Evolutionary conservation across 148 eudicot genomes (phyloP).

Genomic region (Fallopia convolvulus): DNA sequence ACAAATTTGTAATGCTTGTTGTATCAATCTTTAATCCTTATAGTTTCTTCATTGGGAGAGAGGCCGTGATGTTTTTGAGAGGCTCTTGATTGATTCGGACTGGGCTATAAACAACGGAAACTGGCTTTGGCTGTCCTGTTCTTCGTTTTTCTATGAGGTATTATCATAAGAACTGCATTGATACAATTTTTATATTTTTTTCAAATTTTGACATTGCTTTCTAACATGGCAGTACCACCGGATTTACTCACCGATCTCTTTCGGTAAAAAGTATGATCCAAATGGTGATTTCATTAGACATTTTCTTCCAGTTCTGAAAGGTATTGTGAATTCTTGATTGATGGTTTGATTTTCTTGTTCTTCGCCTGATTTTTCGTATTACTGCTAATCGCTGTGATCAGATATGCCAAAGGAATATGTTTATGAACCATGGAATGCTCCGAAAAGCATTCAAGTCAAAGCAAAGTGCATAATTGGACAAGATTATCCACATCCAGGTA

Average conservation of each 20-base stretch:
- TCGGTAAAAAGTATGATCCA: constrained; percentile 88
- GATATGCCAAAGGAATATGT: constrained; percentile 95
- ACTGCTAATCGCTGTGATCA: constrained; percentile 17
- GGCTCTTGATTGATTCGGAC: constrained; percentile 85
- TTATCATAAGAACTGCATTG: background rate
- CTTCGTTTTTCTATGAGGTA: constrained; percentile 91
- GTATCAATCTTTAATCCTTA: background rate
- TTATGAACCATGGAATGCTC: constrained; percentile 97
- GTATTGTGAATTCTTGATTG: constrained; percentile 19
- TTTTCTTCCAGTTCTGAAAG: constrained; percentile 83
- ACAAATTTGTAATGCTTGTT: background rate
- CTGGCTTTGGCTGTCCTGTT: constrained; percentile 96
- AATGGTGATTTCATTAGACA: constrained; percentile 72
- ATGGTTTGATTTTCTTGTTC: background rate
- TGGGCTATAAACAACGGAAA: constrained; percentile 91
- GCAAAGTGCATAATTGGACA: constrained; percentile 82
- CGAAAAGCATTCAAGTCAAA: constrained; percentile 62
- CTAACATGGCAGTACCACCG: constrained; percentile 57
- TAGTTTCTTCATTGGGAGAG: constrained; percentile 95
- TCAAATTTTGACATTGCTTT: background rate
- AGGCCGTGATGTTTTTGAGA: constrained; percentile 91
- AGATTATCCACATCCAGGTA: constrained; percentile 89
- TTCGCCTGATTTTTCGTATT: background rate
- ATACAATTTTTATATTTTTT: background rate
- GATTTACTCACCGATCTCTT: constrained; percentile 79